A percentile compares a stretch with the other conserved stretches of the same genome.
These are phyloP conservation scores for Pseudogymnoascus sp. DNA, from an alignment of 2,329 filamentous ascomycete genomes.

Conservation along the genomic window DNA sequence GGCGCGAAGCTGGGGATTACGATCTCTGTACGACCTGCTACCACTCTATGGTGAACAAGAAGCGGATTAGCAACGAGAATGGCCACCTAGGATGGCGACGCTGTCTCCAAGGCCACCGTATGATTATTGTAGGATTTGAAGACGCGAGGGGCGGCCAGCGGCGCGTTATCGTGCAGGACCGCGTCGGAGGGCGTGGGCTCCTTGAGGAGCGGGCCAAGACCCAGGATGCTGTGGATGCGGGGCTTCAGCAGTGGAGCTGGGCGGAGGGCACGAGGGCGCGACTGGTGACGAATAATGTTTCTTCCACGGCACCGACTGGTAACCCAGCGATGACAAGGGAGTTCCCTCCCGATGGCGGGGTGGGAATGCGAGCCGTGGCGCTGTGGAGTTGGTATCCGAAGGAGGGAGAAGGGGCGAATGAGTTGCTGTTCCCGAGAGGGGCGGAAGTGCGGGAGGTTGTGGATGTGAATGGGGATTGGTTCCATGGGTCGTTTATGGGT, in stretches of 20 bases:
- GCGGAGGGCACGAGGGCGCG: conserved; percentile 32
- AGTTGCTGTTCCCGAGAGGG: conserved; percentile 73
- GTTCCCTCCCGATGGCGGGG: conserved; percentile 70
- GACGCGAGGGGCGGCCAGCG: conserved; percentile 58
- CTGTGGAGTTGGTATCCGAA: conserved; percentile 73
- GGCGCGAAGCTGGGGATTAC: conserved; percentile 56
- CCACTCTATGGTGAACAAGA: conserved; percentile 50
- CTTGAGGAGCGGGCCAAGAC: conserved; percentile 40
- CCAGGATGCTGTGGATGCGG: conserved; percentile 26
- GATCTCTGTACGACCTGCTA: conserved; percentile 81
- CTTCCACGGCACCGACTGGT: conserved; percentile 31
- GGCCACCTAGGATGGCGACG: conserved; percentile 75
- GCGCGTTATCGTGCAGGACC: conserved; percentile 58
- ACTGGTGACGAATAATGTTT: conserved; percentile 44
- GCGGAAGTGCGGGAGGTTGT: conserved; percentile 78
- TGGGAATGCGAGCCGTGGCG: conserved; percentile 55
- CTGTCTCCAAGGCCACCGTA: conserved; percentile 72
- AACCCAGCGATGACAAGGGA: conserved; percentile 19
- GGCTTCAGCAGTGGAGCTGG: conserved; percentile 46
- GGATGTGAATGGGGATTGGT: conserved; percentile 88
- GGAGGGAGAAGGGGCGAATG: conserved; percentile 52
- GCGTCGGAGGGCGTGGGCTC: conserved; percentile 69
- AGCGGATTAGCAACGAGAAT: conserved; percentile 64
- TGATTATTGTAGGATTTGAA: conserved; percentile 71
- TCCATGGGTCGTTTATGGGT: conserved; percentile 77